Conservation (phyloP, 2,329 filamentous ascomycete species). For the Lachnellula hyalina region DNA sequence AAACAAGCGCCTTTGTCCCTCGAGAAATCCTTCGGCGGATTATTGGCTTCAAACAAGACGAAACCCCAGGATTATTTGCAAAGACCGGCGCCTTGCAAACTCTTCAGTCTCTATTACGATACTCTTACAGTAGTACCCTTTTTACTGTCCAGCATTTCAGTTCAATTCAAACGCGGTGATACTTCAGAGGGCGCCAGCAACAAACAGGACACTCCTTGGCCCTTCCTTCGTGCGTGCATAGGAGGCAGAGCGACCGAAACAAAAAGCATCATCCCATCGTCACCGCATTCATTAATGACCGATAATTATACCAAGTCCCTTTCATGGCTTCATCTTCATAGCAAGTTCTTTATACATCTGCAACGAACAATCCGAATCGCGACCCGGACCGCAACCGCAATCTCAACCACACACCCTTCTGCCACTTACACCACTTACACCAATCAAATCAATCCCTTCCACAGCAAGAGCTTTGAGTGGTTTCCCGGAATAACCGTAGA, state of each 20-base stretch:
- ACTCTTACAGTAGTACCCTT: too few relatives aligned
- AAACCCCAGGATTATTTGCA: not conserved
- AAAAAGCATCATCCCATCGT: too few relatives aligned
- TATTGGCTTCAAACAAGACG: not conserved
- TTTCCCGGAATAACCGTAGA: not conserved
- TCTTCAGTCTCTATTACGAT: not conserved
- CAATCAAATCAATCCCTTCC: not conserved
- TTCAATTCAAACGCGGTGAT: not conserved
- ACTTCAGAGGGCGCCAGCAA: not conserved
- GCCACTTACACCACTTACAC: not conserved
- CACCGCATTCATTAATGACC: not conserved
- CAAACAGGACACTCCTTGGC: not conserved
- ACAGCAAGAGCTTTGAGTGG: conserved; percentile 7
- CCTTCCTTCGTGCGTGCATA: not conserved
- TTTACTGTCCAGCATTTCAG: not conserved
- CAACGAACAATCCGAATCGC: not conserved
- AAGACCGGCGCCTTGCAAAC: not conserved
- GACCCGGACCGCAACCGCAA: conserved; percentile 1
- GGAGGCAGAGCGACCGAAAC: too few relatives aligned
- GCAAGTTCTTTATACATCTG: conserved; percentile 12
- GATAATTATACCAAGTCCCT: not conserved
- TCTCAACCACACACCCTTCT: not conserved
- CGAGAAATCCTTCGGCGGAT: not conserved
- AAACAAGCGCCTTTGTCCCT: not conserved
- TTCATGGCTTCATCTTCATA: conserved; percentile 6